phyloP scores from a whole-genome alignment of 208 protist species.

The Trypanosoma theileri region DNA sequence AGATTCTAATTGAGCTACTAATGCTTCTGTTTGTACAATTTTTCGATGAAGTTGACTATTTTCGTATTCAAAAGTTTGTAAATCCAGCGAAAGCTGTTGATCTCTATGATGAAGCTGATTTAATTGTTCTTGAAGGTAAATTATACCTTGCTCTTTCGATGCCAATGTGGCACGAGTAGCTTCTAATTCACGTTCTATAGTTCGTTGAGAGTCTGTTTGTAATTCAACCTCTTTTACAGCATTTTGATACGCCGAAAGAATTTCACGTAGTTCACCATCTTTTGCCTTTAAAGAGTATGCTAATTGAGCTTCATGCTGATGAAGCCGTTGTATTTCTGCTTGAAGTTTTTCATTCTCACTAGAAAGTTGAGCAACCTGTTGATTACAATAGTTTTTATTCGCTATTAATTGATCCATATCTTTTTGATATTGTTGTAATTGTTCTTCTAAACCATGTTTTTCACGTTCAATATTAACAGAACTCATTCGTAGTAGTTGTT shows the following conservation, averaged over 20 bases:
- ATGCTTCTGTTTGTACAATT: constrained; percentile 49
- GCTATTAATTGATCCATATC: constrained; percentile 73
- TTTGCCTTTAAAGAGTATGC: constrained; percentile 69
- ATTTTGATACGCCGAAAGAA: constrained; percentile 75
- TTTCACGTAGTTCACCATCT: constrained; percentile 71
- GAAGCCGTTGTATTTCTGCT: constrained; percentile 51
- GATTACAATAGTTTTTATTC: constrained; percentile 73
- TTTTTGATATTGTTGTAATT: constrained; percentile 66
- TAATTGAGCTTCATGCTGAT: constrained; percentile 52
- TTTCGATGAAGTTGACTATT: constrained; percentile 73
- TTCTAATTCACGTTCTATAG: constrained; percentile 75
- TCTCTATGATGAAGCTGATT: constrained; percentile 66
- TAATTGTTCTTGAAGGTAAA: constrained; percentile 77
- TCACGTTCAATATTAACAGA: constrained; percentile 48
- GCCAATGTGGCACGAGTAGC: constrained; percentile 57
- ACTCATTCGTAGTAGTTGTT: constrained; percentile 38
- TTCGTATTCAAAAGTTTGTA: constrained; percentile 82
- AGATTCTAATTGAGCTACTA: constrained; percentile 37
- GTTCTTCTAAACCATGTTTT: constrained; percentile 46
- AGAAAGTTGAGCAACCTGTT: constrained; percentile 61
- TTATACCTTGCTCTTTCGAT: constrained; percentile 70
- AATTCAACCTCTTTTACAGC: constrained; percentile 62
- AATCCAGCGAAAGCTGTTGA: constrained; percentile 77
- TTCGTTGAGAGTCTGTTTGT: constrained; percentile 45
- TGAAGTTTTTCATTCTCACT: constrained; percentile 73